Evolutionary conservation across 768 basidiomycete species (phyloP).

Genomic region (Neoboletus magnificus): DNA sequence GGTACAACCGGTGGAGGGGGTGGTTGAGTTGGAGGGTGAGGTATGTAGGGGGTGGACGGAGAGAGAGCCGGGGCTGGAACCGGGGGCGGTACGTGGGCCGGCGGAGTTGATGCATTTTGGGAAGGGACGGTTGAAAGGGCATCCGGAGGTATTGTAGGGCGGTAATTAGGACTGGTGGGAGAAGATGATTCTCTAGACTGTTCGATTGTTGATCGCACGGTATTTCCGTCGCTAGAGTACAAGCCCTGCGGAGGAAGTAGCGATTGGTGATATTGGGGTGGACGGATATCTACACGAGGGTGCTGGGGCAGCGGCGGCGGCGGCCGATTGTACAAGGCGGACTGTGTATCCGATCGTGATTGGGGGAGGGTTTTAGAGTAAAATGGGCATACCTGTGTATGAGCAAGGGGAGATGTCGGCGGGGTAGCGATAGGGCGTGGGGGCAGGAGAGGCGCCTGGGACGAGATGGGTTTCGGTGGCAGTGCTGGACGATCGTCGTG

Average conservation of each 20-base stretch:
- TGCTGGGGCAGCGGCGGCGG: slow-evolving; percentile 34
- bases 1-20: slow-evolving; percentile 18
- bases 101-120: slow-evolving; percentile 29
- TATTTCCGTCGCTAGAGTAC: slow-evolving; percentile 18
- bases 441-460: slow-evolving; percentile 9
- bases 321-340: slow-evolving; percentile 32
- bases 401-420: slow-evolving; percentile 1
- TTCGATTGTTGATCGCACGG: slow-evolving; percentile 17
- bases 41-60: slow-evolving; percentile 25
- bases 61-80: slow-evolving; percentile 16
- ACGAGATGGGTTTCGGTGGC: slow-evolving; percentile 36
- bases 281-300: slow-evolving; percentile 19
- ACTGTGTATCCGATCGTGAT: slow-evolving; percentile 10
- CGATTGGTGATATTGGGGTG: slow-evolving; percentile 30
- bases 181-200: slow-evolving; percentile 19
- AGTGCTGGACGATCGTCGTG: slow-evolving; percentile 36
- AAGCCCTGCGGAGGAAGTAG: slow-evolving; percentile 13
- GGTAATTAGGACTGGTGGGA: slow-evolving; percentile 28
- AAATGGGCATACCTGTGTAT: slow-evolving; percentile 22
- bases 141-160: slow-evolving; percentile 25
- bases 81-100: slow-evolving; percentile 16
- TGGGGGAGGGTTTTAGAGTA: slow-evolving; percentile 1
- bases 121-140: slow-evolving; percentile 25
- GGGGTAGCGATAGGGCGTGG: slow-evolving; percentile 16
- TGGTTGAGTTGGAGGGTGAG: slow-evolving; percentile 18